Base-by-base conservation (phyloP, 1,284 basidiomycete genomes). In the Apiotrichum brassicae region DNA sequence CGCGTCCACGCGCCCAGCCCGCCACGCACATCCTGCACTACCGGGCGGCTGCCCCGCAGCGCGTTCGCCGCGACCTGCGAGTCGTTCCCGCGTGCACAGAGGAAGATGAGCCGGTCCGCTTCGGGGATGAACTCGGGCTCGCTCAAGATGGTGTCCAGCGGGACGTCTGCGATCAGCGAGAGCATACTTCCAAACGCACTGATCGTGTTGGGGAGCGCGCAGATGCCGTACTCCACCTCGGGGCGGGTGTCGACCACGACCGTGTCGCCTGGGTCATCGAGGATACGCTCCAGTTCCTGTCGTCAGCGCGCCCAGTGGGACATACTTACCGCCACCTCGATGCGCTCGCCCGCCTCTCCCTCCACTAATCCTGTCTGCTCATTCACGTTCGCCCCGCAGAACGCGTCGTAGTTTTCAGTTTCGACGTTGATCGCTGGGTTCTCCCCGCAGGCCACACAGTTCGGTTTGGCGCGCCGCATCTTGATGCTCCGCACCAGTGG, bases 71-170 rank as follows among this genome's bases (percentile, higher is more conserved):
- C 93, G 33, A 91, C 77, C 63, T 90, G 86, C 0, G 91, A 95
- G 69, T 97, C 94, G 66, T 97, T 97, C 1, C 94, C 93, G 19
- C 91, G 76, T 20, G 90, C 79, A 70, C 93, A 97, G 30, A 97
- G 71, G 22, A 97, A 76, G 50, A 81, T 78, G 49, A 81, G 65
- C 32, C 77, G 60, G 2, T 32, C 11, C n/a, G 40, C 54, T 18
- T 46, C 24, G 1, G 56, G 58, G 3, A 65, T n/a, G 19, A 38
- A 35, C 4, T 49, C 38, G 3, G 68, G 67, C 8, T 51, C 33
- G 3, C 59, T 42, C 13, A 73, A 50, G 42, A 71, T 65, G 13
- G 52, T 46, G 0, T 53, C 43, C 12, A 73, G 61, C 0, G 72
- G 68, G 19, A 72, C 61, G 48, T 74, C 72, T 73, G 52, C 2